A percentile compares a stretch with the other conserved stretches of the same genome.
Conservation (phyloP, 2,329 filamentous ascomycete genomes). For the Lachnellula occidentalis region DNA sequence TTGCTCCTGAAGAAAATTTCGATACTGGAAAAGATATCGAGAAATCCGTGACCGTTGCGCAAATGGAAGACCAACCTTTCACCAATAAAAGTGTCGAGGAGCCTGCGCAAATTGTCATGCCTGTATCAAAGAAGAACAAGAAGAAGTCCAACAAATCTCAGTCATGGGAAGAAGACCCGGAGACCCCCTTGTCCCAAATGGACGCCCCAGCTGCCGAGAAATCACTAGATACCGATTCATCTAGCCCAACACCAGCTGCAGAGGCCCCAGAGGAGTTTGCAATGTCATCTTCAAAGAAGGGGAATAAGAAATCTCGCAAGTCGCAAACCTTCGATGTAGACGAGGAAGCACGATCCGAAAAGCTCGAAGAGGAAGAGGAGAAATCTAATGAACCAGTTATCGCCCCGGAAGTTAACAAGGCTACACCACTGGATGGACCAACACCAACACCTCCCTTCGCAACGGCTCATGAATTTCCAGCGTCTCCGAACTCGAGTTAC, state of each 20-base stretch:
- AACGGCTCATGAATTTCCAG: conserved; percentile 1
- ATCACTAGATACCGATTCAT: neutral
- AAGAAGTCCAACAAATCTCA: conserved; percentile 29
- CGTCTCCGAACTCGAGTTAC: conserved; percentile 11
- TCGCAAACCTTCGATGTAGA: neutral
- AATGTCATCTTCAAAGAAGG: conserved; percentile 2
- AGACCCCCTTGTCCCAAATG: neutral
- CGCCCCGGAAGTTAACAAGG: conserved; percentile 9
- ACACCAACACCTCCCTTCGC: conserved; percentile 17
- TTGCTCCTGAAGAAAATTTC: conserved; percentile 1
- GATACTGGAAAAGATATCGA: neutral
- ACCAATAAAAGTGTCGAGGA: neutral
- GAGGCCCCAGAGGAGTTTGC: neutral
- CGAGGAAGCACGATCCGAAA: neutral
- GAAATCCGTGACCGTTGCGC: neutral
- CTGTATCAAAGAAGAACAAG: conserved; percentile 27
- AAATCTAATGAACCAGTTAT: too few species aligned
- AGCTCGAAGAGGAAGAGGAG: neutral
- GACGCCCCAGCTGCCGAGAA: neutral
- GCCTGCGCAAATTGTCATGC: conserved; percentile 3
- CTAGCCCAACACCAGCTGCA: neutral
- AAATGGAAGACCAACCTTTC: neutral
- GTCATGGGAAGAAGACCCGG: conserved; percentile 4
- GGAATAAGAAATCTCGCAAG: conserved; percentile 3
- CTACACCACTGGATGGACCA: conserved; percentile 18